Evolutionary conservation across 2,329 filamentous ascomycete genomes (phyloP).

Genomic region (Ilyonectria sp.): DNA sequence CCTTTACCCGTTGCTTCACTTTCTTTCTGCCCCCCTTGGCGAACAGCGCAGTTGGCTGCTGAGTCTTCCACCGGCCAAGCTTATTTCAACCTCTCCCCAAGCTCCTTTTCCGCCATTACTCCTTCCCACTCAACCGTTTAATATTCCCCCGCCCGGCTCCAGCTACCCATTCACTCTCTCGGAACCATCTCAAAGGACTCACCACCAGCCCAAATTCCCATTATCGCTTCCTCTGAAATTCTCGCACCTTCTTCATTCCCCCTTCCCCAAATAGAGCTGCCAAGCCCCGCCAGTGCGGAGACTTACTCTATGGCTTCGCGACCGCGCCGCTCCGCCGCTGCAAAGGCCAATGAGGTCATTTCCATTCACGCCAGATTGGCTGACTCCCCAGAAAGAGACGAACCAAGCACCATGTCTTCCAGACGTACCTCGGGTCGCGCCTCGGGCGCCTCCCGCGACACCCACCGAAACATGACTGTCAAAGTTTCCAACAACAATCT

Average conservation of each 20-base stretch:
- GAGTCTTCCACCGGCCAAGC: slow-evolving; percentile 36
- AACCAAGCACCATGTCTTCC: slow-evolving; percentile 64
- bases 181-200: slow-evolving; percentile 3
- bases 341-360: slow-evolving; percentile 60
- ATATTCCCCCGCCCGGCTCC: slow-evolving; percentile 15
- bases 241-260: slow-evolving; percentile 14
- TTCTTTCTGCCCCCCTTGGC: neutral
- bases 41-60: slow-evolving; percentile 24
- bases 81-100: slow-evolving; percentile 46
- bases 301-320: slow-evolving; percentile 61
- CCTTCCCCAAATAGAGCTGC: slow-evolving; percentile 6
- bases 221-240: slow-evolving; percentile 20
- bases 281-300: slow-evolving; percentile 42
- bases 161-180: slow-evolving; percentile 4
- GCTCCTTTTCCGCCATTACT: slow-evolving; percentile 18
- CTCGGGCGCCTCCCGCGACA: slow-evolving; percentile 62
- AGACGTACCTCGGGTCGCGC: slow-evolving; percentile 65
- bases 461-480: slow-evolving; percentile 63
- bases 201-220: slow-evolving; percentile 1
- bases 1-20: neutral
- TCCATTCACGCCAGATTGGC: slow-evolving; percentile 59
- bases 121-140: slow-evolving; percentile 20
- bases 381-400: slow-evolving; percentile 56
- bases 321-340: slow-evolving; percentile 62
- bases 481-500: slow-evolving; percentile 68